Evolutionary conservation across 257 asterid genomes (phyloP).

Genomic region (Ilex aquifolium): DNA sequence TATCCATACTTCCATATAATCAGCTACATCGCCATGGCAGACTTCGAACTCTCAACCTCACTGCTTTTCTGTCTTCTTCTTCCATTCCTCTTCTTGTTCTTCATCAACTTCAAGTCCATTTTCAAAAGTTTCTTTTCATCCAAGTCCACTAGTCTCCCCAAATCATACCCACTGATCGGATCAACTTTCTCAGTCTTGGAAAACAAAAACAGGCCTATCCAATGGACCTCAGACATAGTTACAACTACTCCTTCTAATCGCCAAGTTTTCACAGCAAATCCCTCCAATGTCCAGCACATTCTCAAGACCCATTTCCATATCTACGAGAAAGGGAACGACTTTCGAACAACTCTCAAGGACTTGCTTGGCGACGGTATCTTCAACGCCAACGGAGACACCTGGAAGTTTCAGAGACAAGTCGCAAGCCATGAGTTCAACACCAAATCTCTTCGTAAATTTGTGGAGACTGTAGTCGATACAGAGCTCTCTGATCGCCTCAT

Average conservation of each 20-base stretch:
- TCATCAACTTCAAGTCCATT: conserved; percentile 7
- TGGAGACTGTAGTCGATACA: conserved; percentile 27
- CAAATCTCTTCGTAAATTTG: conserved; percentile 31
- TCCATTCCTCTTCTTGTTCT: conserved; percentile 14
- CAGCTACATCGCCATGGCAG: too few species aligned
- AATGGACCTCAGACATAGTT: conserved; percentile 36
- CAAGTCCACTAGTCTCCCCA: conserved; percentile 17
- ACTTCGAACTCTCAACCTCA: too few species aligned
- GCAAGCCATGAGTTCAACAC: conserved; percentile 44
- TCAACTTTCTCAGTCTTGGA: conserved; percentile 15
- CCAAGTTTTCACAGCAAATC: neutral
- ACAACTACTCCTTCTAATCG: conserved; percentile 15
- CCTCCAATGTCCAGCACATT: neutral
- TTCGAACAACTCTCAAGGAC: conserved; percentile 9
- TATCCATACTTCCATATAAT: too few species aligned
- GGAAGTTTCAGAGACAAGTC: conserved; percentile 46
- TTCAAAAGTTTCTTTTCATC: neutral
- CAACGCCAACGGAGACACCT: conserved; percentile 35
- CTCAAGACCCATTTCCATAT: neutral
- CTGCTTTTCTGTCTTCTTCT: too few species aligned
- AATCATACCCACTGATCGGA: conserved; percentile 38
- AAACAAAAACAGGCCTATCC: conserved; percentile 17
- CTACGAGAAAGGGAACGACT: conserved; percentile 28
- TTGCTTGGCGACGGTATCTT: conserved; percentile 40
- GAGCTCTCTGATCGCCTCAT: conserved; percentile 27